phyloP scores from a whole-genome alignment of 768 basidiomycete genomes.

The Amanita pseudoporphyria region DNA sequence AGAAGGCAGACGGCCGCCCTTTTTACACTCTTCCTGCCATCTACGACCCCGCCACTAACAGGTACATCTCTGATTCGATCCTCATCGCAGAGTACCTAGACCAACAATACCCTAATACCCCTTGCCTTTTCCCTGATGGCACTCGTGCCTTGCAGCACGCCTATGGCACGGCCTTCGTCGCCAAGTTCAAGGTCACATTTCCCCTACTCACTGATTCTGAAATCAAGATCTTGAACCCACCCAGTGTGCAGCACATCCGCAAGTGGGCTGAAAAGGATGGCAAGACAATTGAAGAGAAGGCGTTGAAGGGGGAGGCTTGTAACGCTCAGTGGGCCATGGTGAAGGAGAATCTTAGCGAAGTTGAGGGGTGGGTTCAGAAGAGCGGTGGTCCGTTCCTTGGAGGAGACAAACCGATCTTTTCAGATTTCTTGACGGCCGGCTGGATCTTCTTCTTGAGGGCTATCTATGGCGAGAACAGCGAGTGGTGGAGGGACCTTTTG shows the following conservation, averaged over 20 bases:
- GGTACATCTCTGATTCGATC: conserved; percentile 28
- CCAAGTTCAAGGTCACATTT: too few relatives aligned
- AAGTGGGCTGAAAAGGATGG: conserved; percentile 26
- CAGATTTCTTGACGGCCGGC: neutral
- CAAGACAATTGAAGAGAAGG: conserved; percentile 24
- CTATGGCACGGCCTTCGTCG: neutral
- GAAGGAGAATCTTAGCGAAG: conserved; percentile 20
- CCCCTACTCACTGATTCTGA: neutral
- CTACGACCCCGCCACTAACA: conserved; percentile 26
- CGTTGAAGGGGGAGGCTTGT: conserved; percentile 20
- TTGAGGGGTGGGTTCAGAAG: conserved; percentile 20
- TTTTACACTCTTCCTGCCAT: conserved; percentile 33
- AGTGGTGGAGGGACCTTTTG: too few relatives aligned
- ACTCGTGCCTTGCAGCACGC: conserved; percentile 13
- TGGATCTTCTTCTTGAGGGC: too few relatives aligned
- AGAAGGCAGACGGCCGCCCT: conserved; percentile 20
- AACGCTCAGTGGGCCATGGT: conserved; percentile 29
- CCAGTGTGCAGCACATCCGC: conserved; percentile 22
- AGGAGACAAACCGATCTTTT: conserved; percentile 9
- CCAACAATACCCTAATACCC: conserved; percentile 26
- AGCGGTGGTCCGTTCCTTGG: too few relatives aligned
- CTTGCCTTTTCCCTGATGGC: conserved; percentile 15
- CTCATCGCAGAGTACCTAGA: conserved; percentile 39
- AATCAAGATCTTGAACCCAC: conserved; percentile 14
- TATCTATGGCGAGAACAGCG: too few relatives aligned